Percentiles rank a stretch among this genome's conserved stretches.
Evolutionary conservation across 352 stramenopile genomes (phyloP).

Genomic region (Lagenidium sp.): DNA sequence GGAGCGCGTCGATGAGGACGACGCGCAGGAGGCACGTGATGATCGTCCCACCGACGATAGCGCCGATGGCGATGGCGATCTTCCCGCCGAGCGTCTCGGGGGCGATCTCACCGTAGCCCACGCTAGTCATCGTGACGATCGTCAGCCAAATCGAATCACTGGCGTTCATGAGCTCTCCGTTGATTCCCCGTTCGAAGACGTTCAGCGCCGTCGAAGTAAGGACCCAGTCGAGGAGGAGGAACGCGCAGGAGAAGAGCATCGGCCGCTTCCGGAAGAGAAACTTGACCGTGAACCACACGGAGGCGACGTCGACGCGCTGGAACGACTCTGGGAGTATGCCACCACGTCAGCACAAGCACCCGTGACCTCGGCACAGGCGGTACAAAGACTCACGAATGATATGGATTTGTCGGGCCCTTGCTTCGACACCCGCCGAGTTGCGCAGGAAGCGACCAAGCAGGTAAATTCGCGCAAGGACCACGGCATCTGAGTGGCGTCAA

Average conservation of each 20-base stretch:
- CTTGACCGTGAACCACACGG: constrained; percentile 54
- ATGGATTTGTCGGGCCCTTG: constrained; percentile 23
- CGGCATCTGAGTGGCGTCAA: constrained; percentile 21
- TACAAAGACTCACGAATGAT: constrained; percentile 16
- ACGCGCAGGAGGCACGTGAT: constrained; percentile 52
- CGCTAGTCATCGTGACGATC: constrained; percentile 58
- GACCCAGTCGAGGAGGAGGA: constrained; percentile 40
- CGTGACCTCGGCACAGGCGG: too few relatives aligned
- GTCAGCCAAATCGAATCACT: constrained; percentile 51
- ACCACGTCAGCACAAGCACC: too few relatives aligned
- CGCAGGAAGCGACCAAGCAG: constrained; percentile 39
- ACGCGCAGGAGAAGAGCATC: constrained; percentile 22
- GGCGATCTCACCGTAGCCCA: constrained; percentile 48
- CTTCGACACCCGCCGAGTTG: constrained; percentile 34
- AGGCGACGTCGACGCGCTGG: constrained; percentile 44
- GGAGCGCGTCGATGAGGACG: constrained; percentile 46
- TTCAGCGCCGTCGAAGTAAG: constrained; percentile 46
- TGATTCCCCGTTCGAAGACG: constrained; percentile 43
- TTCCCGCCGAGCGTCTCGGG: constrained; percentile 43
- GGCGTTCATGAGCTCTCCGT: constrained; percentile 26
- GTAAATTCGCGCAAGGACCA: constrained; percentile 45
- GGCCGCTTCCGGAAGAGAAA: constrained; percentile 43
- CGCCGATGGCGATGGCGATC: constrained; percentile 40
- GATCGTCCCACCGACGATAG: constrained; percentile 44
- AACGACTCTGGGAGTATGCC: constrained; percentile 33